Evolutionary conservation across 108 stramenopile genomes (phyloP), one percentile per base, ranked within the genome.

Genomic region (Fistulifera solaris): DNA sequence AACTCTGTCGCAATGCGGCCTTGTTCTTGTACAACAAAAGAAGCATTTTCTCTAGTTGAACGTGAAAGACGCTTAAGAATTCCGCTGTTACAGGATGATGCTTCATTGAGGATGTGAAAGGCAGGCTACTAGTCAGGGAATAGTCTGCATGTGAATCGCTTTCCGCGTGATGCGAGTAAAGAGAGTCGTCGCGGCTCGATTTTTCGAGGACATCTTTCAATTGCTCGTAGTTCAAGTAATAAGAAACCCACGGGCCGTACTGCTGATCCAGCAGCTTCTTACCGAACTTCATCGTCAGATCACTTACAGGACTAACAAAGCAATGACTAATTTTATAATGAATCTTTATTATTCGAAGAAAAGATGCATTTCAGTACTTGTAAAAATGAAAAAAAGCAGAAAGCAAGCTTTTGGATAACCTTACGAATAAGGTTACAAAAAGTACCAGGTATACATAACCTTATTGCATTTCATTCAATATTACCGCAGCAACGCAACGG

Each of bases 21-120:
- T 57, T 80, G 71, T 35, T 65, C 21, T 41, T 62, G 42, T 7
- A 87, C 51, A 11, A 78, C 48, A 54, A 81, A 87, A 83, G 61
- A 27, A 83, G 66, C 3, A 81, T 65, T 59, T 81, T 83, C 63
- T 83, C 77, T 19, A 87, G 67, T 63, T 87, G 77, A 38, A 63
- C 54, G 53, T 87, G 77, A 25, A 87, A 40, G 10, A 66, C 56
- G 21, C 31, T 42, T 19, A 68, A 65, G 57, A 83, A 83, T 8
- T 68, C 70, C 10, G 26, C 38, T 27, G 48, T 51, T 45, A 56
- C 41, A 4, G 23, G 48, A 10, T 38, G 13, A 38, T 45, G 26
- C 26, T 1, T 50, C 40, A 15, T 8, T 12, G 35, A 57, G 38
- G 19, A 18, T 35, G 21, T 53, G 44, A 41, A 6, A 2, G n/a